Evolutionary conservation across 306 rosid genomes (phyloP).

Genomic region (Styphnolobium japonicum): DNA sequence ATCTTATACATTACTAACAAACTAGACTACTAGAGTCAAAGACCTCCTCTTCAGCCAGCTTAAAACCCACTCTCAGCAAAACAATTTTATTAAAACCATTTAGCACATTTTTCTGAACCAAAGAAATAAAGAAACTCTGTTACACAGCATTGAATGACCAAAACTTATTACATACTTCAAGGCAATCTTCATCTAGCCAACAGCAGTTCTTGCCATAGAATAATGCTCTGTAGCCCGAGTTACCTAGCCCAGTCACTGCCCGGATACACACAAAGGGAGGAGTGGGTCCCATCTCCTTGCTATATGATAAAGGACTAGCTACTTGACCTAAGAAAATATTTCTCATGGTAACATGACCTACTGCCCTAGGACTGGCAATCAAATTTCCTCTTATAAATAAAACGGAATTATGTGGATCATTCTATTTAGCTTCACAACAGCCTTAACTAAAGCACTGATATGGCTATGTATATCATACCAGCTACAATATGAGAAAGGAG

Average conservation of each 20-base stretch:
- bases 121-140: background rate
- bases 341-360: background rate
- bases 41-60: too few species aligned
- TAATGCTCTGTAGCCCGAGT: too few species aligned
- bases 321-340: background rate
- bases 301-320: background rate
- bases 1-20: too few species aligned
- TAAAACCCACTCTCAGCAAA: too few species aligned
- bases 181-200: conserved; percentile 4
- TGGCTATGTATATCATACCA: background rate
- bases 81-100: too few species aligned
- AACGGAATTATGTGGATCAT: conserved; percentile 2
- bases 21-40: too few species aligned
- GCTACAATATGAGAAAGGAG: background rate
- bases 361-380: background rate
- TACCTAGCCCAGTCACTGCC: too few species aligned
- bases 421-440: background rate
- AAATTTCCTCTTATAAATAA: background rate
- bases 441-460: background rate
- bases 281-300: too few species aligned
- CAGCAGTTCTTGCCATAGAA: background rate
- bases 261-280: too few species aligned
- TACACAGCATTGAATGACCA: background rate
- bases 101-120: background rate
- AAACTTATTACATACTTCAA: background rate